Evolutionary conservation across 768 basidiomycete genomes (phyloP), one percentile per base, ranked within the genome.

Genomic region (Serendipita sp.): DNA sequence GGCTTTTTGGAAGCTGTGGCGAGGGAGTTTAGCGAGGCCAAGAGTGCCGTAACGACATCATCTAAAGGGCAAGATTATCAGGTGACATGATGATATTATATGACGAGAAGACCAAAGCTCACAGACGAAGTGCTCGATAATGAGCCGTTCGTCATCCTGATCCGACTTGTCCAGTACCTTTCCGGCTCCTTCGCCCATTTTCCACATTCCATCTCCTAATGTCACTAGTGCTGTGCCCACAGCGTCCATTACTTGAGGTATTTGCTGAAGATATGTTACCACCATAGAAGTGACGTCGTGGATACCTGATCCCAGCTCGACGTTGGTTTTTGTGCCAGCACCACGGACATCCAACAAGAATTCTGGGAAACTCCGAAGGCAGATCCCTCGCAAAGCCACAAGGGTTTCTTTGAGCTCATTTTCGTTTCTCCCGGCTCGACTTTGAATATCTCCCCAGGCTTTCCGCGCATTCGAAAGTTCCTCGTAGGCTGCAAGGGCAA

Each of bases 201-300:
- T 88, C 90, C 90, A 91, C 67, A 91, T 91, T 8, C 90, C 90
- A 66, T 92, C 89, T 0, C 90, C 90, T 0, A 92, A 79, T 1
- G 83, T 80, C 44, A 82, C 71, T 43, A 91, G 74, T 0, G 84
- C 83, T 1, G 86, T 76, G 1, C 80, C 80, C 8, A 84, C 87
- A 0, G 86, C 87, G 16, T 75, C 78, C 63, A 83, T 79, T 2
- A 91, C 86, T 60, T 84, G 81, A 0, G 87, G 86, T 2, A 92
- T 74, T 62, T 80, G 77, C 64, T 86, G 81, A 66, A 92, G 71
- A 69, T 88, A 91, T 45, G 79, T 76, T 16, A 86, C 78, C 0
- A 79, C 69, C 0, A 79, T 77, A 63, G 84, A 82, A 3, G 68
- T 68, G 31, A 70, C 65, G 67, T 87, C 85, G 1, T 82, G 79